Percentiles rank a stretch among this genome's conserved stretches.
Evolutionary conservation across 345 rosid species (phyloP).

Genomic region (Erodium maritimum): DNA sequence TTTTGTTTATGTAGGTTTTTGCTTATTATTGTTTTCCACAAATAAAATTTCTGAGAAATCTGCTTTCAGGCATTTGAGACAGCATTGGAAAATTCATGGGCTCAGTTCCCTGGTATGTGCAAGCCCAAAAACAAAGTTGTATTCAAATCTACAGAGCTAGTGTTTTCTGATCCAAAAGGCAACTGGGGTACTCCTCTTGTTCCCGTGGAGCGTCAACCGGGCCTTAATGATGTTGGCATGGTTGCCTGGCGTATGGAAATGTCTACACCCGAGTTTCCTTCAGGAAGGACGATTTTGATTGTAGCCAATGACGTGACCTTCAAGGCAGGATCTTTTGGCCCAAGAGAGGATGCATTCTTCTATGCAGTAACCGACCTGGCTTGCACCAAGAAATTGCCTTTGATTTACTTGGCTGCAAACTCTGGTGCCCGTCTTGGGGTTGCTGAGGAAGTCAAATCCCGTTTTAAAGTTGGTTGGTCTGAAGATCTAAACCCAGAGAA

Average conservation of each 20-base stretch:
- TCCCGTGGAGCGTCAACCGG: conserved; percentile 47
- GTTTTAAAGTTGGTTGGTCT: conserved; percentile 93
- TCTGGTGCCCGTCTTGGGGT: conserved; percentile 98
- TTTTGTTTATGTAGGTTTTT: conserved; percentile 5
- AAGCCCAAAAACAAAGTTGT: conserved; percentile 41
- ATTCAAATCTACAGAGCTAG: conserved; percentile 60
- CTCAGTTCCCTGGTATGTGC: conserved; percentile 36
- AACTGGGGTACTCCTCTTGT: conserved; percentile 66
- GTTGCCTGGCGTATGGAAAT: conserved; percentile 94
- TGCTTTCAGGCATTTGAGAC: conserved; percentile 79
- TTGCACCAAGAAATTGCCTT: conserved; percentile 73
- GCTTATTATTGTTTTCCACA: not conserved
- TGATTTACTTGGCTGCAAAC: conserved; percentile 94
- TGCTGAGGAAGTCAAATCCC: conserved; percentile 87
- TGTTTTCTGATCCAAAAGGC: conserved; percentile 56
- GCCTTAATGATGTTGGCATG: conserved; percentile 91
- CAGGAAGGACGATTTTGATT: conserved; percentile 73
- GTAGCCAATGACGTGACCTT: conserved; percentile 92
- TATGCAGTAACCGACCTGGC: conserved; percentile 90
- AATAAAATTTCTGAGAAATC: not conserved
- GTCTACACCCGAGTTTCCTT: conserved; percentile 86
- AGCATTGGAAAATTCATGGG: conserved; percentile 70
- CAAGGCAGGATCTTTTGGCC: conserved; percentile 98
- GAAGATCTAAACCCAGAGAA: conserved; percentile 77
- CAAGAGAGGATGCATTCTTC: conserved; percentile 95